Evolutionary conservation across 139 green algal species (phyloP), one percentile per base, ranked within the genome.

Genomic region (Medakamo hakoo): DNA sequence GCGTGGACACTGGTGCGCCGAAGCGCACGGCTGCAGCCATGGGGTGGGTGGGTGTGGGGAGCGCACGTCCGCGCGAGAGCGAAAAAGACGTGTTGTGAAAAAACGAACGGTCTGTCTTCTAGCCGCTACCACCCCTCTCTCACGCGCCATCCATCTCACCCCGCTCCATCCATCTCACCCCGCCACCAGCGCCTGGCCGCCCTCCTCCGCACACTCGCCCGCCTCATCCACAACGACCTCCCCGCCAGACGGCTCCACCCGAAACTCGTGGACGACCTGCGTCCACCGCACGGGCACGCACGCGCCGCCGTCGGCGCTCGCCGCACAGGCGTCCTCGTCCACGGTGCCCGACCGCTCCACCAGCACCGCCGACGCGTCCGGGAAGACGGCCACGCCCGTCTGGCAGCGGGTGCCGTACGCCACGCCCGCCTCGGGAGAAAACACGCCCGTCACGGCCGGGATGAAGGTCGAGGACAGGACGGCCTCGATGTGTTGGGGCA

Each of bases 371-470:
- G 25, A 26, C 4, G 77, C 80, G 62, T 84, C 70, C 1, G 27
- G 27, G 68, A 71, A 76, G 3, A 81, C 74, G 4, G 72, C 67
- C 1, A 85, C 49, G 24, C 79, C 62, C 1, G 73, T 85, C 65
- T 87, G 81, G 3, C 65, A 80, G 28, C 78, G 70, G 1, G 81
- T 87, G 26, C 81, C 81, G 60, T 85, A 85, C 49, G 30, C 19
- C 2, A 64, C 72, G 30, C 57, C 57, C 40, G 40, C 40, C 16
- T 9, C 40, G n/a, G n/a, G n/a, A n/a, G n/a, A 9, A 52, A 52
- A 62, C 52, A 71, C 48, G 3, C 69, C 58, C n/a, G n/a, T n/a
- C 30, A 72, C 63, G 4, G 66, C 61, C 27, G 62, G 55, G 4
- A 79, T 40, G n/a, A 82, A 82, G 3, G 74, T 67, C 16, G 69